A percentile compares a stretch with the other conserved stretches of the same genome.
Evolutionary conservation across 2,329 filamentous ascomycete species (phyloP).

Genomic region (Claviceps maximensis): DNA sequence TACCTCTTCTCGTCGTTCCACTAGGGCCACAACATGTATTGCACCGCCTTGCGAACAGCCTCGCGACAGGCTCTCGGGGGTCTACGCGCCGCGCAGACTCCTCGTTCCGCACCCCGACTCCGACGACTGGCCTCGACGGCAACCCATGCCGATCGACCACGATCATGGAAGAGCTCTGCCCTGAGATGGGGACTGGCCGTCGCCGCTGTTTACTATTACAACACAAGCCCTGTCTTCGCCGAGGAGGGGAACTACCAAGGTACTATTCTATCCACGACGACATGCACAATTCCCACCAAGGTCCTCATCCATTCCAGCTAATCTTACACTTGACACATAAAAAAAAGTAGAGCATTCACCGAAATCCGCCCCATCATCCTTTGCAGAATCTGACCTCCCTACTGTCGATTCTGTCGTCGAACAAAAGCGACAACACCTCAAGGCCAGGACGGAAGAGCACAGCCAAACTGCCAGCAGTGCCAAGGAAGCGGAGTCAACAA

Average conservation of each 20-base stretch:
- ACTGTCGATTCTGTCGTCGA: conserved; percentile 57
- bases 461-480: conserved; percentile 7
- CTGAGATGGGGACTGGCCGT: conserved; percentile 63
- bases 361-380: conserved; percentile 32
- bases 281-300: not conserved
- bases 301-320: not conserved
- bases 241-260: conserved; percentile 49
- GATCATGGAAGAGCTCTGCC: conserved; percentile 69
- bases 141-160: conserved; percentile 46
- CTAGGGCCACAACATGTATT: conserved; percentile 31
- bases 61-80: conserved; percentile 30
- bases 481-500: conserved; percentile 9
- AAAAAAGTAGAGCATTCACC: conserved; percentile 8
- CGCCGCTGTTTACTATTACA: conserved; percentile 83
- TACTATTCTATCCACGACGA: not conserved
- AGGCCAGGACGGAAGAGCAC: conserved; percentile 17
- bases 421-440: conserved; percentile 41
- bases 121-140: conserved; percentile 38
- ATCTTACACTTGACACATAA: not conserved
- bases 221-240: conserved; percentile 76
- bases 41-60: conserved; percentile 35
- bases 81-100: conserved; percentile 26
- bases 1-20: not conserved
- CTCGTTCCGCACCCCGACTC: conserved; percentile 28
- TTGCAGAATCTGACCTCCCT: conserved; percentile 42